Base-by-base conservation (phyloP, 139 green algal species). In the Axilococcus clingmanii region DNA sequence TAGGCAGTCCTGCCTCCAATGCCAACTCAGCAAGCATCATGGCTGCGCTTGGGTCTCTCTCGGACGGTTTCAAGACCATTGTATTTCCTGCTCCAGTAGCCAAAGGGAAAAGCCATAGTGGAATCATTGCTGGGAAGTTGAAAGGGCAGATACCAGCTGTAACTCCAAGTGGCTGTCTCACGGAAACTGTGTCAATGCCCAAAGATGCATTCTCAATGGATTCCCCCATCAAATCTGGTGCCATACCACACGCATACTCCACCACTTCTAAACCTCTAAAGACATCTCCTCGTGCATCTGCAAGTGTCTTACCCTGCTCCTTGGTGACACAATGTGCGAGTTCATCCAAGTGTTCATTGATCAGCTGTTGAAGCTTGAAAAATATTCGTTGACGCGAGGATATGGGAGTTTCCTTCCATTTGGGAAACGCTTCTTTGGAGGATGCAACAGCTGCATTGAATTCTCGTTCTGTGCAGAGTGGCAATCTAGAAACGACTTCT, bases 241-340 rank as follows among this genome's bases (percentile, higher is more conserved):
- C 79, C 15, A 94, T 76, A 44, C 71, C 82, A 61, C 76, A 84
- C 0, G 86, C 81, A 28, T 83, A 82, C 70, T 98, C 91, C 16
- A 98, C 91, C 33, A 97, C 86, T 77, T 98, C 91, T n/a, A 95
- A 69, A 2, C 89, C 89, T 12, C 90, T 62, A 57, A 96, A 96
- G 0, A 97, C 86, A 51, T 97, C 90, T 0, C 89, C 91, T 12
- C 71, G 55, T 12, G 84, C 88, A 54, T 98, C 91, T 7, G 73
- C 73, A 43, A 98, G 63, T 2, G 91, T 98, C 68, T 98, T 98
- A 48, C 91, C 91, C 59, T 97, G 86, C 69, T 98, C 91, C 30
- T 55, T 46, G 17, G 89, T 95, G 7, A 98, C 62, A 29, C 44
- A 75, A 7, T 59, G 59, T 22, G 87, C 91, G 35, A 97, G 66